Conservation (phyloP, 2,329 filamentous ascomycete genomes). For the Stachybotrys elegans region DNA sequence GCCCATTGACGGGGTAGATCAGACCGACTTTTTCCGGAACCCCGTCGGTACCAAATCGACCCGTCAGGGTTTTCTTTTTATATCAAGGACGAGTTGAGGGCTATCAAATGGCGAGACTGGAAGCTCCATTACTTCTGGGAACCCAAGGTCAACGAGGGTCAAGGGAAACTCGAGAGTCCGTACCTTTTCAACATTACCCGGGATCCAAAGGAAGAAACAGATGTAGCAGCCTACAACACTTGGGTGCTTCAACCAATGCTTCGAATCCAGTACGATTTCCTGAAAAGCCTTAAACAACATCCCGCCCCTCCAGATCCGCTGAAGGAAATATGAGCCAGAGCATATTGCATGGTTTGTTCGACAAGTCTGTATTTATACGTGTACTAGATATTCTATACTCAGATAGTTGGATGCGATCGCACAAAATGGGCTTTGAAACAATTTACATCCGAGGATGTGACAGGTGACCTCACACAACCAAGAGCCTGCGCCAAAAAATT, state of each 20-base stretch:
- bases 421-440: no score
- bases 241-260: conserved; percentile 27
- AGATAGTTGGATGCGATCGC: no score
- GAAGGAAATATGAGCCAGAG: conserved; percentile 16
- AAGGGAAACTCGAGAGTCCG: conserved; percentile 23
- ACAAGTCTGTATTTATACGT: no score
- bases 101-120: conserved; percentile 29
- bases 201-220: conserved; percentile 27
- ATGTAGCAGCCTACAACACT: conserved; percentile 23
- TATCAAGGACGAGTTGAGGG: conserved; percentile 27
- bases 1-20: conserved; percentile 24
- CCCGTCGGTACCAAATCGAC: conserved; percentile 12
- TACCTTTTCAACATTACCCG: conserved; percentile 25
- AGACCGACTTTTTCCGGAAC: conserved; percentile 18
- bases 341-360: no score
- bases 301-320: conserved; percentile 26
- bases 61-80: conserved; percentile 23
- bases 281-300: conserved; percentile 21
- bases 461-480: no score
- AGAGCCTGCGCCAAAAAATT: no score
- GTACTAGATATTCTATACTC: no score
- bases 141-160: conserved; percentile 26
- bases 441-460: no score
- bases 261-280: conserved; percentile 18
- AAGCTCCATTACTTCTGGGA: conserved; percentile 29